These are phyloP conservation scores for Cyamopsis tetragonoloba DNA, from an alignment of 306 rosid species.

Conservation along the genomic window DNA sequence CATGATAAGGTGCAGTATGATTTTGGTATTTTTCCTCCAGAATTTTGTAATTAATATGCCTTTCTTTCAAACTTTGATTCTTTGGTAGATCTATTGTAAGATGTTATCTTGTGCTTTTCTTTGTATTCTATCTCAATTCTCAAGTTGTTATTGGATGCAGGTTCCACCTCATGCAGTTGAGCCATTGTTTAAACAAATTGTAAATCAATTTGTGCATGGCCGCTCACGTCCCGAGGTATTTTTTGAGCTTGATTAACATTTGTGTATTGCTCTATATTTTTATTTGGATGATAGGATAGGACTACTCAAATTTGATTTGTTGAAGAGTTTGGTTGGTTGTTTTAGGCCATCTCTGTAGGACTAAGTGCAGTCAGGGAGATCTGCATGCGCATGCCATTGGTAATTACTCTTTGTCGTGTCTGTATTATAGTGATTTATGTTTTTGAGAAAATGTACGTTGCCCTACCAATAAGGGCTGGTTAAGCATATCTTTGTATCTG, in stretches of 20 bases:
- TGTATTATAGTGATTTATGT: not conserved
- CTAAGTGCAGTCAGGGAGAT: constrained; percentile 59
- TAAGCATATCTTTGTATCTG: not conserved
- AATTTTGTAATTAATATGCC: not conserved
- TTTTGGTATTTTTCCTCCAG: not conserved
- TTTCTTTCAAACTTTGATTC: not conserved
- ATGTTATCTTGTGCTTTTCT: not conserved
- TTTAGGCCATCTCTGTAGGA: constrained; percentile 74
- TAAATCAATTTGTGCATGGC: constrained; percentile 64
- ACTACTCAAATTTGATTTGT: not conserved
- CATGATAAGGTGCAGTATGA: constrained; percentile 59
- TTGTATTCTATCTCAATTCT: not conserved
- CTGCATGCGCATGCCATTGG: constrained; percentile 72
- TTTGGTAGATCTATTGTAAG: not conserved
- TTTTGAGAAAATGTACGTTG: not conserved
- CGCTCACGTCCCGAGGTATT: constrained; percentile 68
- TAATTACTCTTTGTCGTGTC: constrained; percentile 25
- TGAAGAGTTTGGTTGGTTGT: constrained; percentile 18
- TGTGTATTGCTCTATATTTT: not conserved
- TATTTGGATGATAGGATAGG: not conserved
- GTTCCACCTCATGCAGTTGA: constrained; percentile 76
- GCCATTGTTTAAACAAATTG: constrained; percentile 63
- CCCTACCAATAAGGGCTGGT: not conserved
- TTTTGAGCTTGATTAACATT: not conserved
- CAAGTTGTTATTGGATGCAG: constrained; percentile 27